These are phyloP conservation scores for Aspergillus fijiensis DNA, from an alignment of 2,329 filamentous ascomycete species.

Conservation along the genomic window DNA sequence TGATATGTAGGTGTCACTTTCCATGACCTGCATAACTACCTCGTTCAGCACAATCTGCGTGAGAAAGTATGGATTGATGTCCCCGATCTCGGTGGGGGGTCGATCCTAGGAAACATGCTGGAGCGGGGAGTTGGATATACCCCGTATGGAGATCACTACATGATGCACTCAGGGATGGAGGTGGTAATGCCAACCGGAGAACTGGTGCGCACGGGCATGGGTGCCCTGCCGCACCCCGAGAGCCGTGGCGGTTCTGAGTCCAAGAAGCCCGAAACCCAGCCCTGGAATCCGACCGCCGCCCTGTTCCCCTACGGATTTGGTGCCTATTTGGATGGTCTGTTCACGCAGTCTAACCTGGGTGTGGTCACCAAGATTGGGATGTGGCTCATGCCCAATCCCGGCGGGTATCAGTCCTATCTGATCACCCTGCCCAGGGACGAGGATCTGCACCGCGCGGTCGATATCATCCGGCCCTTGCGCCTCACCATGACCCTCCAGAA, in stretches of 20 bases:
- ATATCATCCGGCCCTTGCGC: constrained; percentile 48
- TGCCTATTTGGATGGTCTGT: constrained; percentile 46
- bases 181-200: constrained; percentile 50
- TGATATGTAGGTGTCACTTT: constrained; percentile 45
- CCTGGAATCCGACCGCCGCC: not conserved
- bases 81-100: constrained; percentile 43
- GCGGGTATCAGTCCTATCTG: too few species aligned
- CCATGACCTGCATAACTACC: too few species aligned
- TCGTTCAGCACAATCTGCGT: too few species aligned
- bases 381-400: constrained; percentile 9
- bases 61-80: constrained; percentile 29
- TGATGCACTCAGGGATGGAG: constrained; percentile 45
- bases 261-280: not conserved
- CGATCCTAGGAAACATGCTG: constrained; percentile 49
- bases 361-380: constrained; percentile 58
- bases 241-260: not conserved
- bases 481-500: constrained; percentile 46
- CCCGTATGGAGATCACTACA: constrained; percentile 40
- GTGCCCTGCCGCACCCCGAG: constrained; percentile 29
- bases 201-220: constrained; percentile 49
- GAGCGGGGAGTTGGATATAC: constrained; percentile 52
- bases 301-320: constrained; percentile 39
- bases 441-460: constrained; percentile 54
- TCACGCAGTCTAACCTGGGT: constrained; percentile 54
- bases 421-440: constrained; percentile 39